Percentiles rank a stretch among this genome's conserved stretches.
Evolutionary conservation across 192 early-diverging fungal species (phyloP).

Genomic region (Coemansia pectinata): DNA sequence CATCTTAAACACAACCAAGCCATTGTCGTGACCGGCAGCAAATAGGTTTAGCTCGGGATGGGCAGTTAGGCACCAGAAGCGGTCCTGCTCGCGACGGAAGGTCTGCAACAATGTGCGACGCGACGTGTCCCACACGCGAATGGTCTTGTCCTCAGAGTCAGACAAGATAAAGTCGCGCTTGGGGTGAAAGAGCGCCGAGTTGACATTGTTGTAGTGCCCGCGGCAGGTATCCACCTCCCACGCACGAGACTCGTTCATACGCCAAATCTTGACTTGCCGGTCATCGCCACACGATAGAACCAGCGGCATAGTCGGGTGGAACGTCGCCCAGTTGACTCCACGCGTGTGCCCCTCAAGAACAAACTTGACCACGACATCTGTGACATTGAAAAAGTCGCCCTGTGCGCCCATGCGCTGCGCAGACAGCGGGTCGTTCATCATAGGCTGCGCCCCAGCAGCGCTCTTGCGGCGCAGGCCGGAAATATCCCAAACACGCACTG

Average conservation of each 20-base stretch:
- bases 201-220: constrained; percentile 98
- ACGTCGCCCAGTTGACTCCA: constrained; percentile 97
- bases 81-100: constrained; percentile 94
- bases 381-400: constrained; percentile 94
- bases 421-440: constrained; percentile 41
- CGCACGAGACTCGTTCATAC: constrained; percentile 97
- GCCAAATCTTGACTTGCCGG: constrained; percentile 97
- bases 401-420: constrained; percentile 62
- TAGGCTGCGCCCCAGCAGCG: constrained; percentile 50
- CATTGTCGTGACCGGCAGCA: constrained; percentile 97
- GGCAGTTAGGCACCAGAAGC: constrained; percentile 94
- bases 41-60: constrained; percentile 98
- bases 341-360: constrained; percentile 97
- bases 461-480: constrained; percentile 71
- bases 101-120: constrained; percentile 94
- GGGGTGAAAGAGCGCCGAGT: constrained; percentile 91
- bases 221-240: constrained; percentile 99
- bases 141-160: constrained; percentile 94
- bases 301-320: constrained; percentile 95
- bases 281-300: constrained; percentile 98
- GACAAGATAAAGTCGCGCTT: constrained; percentile 94
- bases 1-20: constrained; percentile 97
- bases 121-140: constrained; percentile 97
- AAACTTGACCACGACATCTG: constrained; percentile 96
- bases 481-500: constrained; percentile 99